Evolutionary conservation across 116 monocot genomes (phyloP), one percentile per base, ranked within the genome.

Genomic region (Dioscorea cayenensis): DNA sequence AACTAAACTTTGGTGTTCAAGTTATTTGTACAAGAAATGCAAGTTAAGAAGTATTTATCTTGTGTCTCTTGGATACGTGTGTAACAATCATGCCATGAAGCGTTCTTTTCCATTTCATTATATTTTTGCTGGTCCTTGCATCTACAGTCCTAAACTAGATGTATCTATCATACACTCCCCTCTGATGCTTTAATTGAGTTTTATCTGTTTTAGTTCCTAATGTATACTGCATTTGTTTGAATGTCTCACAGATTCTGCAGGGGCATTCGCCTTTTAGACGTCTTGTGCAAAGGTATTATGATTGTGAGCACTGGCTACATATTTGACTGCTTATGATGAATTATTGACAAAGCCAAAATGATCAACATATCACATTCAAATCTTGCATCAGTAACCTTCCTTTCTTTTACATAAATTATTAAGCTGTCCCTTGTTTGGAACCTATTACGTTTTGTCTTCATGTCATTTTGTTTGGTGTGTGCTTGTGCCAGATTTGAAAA

Each of bases 231-330:
- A 32, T 66, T 1, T 32, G 61, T 36, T 28, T 75, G 48, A 38
- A 50, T 76, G 17, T 63, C 13, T 32, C 80, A 64, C 81, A 96
- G 96, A 92, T 96, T 77, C 79, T 96, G 52, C 92, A 83, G 65
- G 96, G 96, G 8, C 90, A 90, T 81, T 88, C 92, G 66, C 90
- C 90, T 71, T 96, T 92, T 63, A 86, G 72, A 84, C 79, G 77
- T 75, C 75, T 96, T 72, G 72, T 92, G 61, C 77, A 72, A 58
- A 84, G 90, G 96, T 92, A 77, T 68, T 23, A 35, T 36, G 23
- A 62, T 81, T 81, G 6, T 43, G 43, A 43, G 20, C 66, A 69
- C 50, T 68, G 48, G 16, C 20, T 17, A 66, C 37, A 48, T 43
- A 43, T 43, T 43, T 43, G 43, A 68, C 20, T 69, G 23, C 49